A percentile compares a stretch with the other conserved stretches of the same genome.
phyloP scores from a whole-genome alignment of 75 land plant genomes.

The Pinus albicaulis region DNA sequence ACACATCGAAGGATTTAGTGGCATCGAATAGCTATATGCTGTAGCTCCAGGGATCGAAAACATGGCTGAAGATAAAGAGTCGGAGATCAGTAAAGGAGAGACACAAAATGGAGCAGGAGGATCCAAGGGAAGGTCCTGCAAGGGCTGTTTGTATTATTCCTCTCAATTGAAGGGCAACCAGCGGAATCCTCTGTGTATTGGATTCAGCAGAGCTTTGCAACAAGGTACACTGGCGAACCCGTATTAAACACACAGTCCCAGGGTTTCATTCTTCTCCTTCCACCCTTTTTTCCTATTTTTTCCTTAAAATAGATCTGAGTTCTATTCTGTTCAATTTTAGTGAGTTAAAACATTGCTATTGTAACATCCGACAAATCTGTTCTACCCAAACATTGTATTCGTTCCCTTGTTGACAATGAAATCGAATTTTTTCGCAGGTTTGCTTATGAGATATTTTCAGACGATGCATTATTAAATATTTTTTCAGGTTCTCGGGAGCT shows the following conservation, averaged over 20 bases:
- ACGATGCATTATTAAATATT: background rate
- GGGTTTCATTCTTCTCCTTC: background rate
- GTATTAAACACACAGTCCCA: background rate
- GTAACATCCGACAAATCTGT: too few relatives aligned
- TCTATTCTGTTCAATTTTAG: background rate
- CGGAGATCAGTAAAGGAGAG: background rate
- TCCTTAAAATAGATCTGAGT: background rate
- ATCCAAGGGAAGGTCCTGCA: constrained; percentile 62
- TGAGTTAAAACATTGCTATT: background rate
- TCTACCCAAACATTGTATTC: too few relatives aligned
- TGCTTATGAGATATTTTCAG: background rate
- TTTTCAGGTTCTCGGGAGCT: background rate
- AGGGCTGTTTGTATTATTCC: constrained; percentile 81
- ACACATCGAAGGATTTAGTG: too few relatives aligned
- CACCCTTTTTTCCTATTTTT: background rate
- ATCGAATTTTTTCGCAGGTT: background rate
- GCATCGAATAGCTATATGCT: too few relatives aligned
- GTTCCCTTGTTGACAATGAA: too few relatives aligned
- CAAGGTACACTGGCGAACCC: constrained; percentile 22
- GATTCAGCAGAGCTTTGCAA: constrained; percentile 47
- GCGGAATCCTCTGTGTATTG: constrained; percentile 64
- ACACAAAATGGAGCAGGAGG: background rate
- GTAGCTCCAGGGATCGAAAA: background rate
- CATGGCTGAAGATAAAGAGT: background rate
- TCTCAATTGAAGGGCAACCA: constrained; percentile 47